Percentiles rank a stretch among this genome's conserved stretches.
Conservation (phyloP, 1,139 yeast species). For the Saccharomyces hybrid region DNA sequence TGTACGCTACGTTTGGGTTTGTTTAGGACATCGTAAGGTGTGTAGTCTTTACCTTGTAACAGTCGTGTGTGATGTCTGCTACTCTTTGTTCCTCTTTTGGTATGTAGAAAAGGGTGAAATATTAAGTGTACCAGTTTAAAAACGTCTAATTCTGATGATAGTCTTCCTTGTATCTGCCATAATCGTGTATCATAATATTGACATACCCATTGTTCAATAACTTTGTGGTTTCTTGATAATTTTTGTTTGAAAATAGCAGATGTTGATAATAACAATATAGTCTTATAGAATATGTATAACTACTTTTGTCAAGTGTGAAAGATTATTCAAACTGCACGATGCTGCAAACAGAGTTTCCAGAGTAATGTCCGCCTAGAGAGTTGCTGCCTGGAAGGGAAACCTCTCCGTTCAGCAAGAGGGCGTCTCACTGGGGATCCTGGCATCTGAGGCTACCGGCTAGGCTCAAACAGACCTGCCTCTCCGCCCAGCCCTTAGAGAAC, state of each 20-base stretch:
- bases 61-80: neutral
- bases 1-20: too few species aligned
- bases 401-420: neutral
- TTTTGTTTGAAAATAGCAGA: neutral
- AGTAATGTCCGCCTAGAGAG: neutral
- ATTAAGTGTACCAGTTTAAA: neutral
- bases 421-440: neutral
- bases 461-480: neutral
- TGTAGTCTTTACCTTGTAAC: too few species aligned
- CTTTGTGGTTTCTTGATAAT: neutral
- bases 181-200: neutral
- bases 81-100: neutral
- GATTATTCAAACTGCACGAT: neutral
- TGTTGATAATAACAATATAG: constrained; percentile 3
- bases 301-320: neutral
- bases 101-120: neutral
- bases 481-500: neutral
- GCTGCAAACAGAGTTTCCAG: neutral
- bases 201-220: constrained; percentile 19
- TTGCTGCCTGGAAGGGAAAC: neutral
- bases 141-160: neutral
- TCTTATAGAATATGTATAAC: neutral
- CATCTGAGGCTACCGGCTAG: neutral
- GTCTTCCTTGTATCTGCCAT: neutral
- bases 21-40: too few species aligned